Conservation (phyloP, 257 asterid genomes). For the Nyctanthes arbortristis region DNA sequence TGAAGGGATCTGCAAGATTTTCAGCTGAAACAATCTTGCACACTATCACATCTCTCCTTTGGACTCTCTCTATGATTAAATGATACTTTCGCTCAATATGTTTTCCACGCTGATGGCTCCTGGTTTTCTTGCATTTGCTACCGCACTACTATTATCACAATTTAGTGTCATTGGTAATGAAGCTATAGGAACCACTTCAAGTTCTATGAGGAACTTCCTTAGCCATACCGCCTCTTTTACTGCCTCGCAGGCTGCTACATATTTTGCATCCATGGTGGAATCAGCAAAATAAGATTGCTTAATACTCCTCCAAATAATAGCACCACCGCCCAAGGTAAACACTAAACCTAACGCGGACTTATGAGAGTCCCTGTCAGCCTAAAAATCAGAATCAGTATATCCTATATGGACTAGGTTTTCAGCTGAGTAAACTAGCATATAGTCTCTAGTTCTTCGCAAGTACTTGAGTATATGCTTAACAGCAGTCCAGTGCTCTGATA, state of each 20-base stretch:
- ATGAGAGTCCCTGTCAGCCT: neutral
- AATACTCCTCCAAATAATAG: neutral
- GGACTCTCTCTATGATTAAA: no score
- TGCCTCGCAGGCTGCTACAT: neutral
- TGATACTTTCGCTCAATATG: no score
- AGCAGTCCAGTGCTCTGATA: neutral
- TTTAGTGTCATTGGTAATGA: neutral
- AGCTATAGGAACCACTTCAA: neutral
- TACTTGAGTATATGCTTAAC: neutral
- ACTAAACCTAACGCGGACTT: no score
- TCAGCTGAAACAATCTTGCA: no score
- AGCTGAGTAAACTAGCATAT: neutral
- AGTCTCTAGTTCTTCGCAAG: neutral
- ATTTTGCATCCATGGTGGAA: no score
- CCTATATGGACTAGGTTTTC: no score
- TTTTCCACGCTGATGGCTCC: no score
- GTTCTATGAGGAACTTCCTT: neutral
- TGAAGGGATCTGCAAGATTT: no score
- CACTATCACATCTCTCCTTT: no score
- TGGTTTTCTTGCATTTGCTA: no score
- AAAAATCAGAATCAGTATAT: neutral
- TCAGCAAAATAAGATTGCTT: neutral
- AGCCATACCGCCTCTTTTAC: neutral
- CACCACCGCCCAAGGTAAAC: neutral
- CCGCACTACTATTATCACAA: neutral